Conservation (phyloP, 2,329 filamentous ascomycete species). For the Aphanoascus verrucosus region DNA sequence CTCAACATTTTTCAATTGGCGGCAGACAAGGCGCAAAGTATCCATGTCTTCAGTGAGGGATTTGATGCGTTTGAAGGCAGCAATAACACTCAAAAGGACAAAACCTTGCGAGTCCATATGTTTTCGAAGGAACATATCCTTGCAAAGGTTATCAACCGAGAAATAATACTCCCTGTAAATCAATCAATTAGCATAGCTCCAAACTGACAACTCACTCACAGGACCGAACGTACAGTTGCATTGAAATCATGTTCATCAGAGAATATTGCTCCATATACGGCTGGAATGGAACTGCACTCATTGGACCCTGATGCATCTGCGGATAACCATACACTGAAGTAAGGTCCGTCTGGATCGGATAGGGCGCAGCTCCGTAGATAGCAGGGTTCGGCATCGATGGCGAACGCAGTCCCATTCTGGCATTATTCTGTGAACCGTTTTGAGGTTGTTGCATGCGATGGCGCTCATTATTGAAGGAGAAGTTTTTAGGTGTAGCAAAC, state of each 20-base stretch:
- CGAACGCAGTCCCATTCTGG: constrained; percentile 46
- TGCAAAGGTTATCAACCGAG: constrained; percentile 88
- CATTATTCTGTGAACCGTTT: constrained; percentile 35
- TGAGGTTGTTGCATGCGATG: constrained; percentile 31
- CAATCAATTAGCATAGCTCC: constrained; percentile 23
- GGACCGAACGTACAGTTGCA: constrained; percentile 42
- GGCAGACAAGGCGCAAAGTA: constrained; percentile 62
- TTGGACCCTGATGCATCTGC: constrained; percentile 41
- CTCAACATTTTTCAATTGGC: constrained; percentile 62
- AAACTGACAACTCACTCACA: not conserved
- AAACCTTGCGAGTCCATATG: constrained; percentile 96
- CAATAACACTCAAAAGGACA: constrained; percentile 67
- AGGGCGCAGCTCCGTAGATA: constrained; percentile 38
- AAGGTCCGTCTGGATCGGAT: constrained; percentile 36
- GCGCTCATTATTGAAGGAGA: constrained; percentile 32
- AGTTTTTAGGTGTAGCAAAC: constrained; percentile 33
- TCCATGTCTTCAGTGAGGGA: constrained; percentile 60
- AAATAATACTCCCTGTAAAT: constrained; percentile 80
- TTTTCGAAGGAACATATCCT: constrained; percentile 76
- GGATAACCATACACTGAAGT: constrained; percentile 49
- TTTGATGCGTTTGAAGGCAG: constrained; percentile 77
- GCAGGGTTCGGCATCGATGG: constrained; percentile 51
- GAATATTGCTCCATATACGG: constrained; percentile 49
- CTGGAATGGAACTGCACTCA: constrained; percentile 49
- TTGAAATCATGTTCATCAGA: constrained; percentile 48